Base-by-base conservation (phyloP, 208 protist species). In the Naegleria gruberi region DNA sequence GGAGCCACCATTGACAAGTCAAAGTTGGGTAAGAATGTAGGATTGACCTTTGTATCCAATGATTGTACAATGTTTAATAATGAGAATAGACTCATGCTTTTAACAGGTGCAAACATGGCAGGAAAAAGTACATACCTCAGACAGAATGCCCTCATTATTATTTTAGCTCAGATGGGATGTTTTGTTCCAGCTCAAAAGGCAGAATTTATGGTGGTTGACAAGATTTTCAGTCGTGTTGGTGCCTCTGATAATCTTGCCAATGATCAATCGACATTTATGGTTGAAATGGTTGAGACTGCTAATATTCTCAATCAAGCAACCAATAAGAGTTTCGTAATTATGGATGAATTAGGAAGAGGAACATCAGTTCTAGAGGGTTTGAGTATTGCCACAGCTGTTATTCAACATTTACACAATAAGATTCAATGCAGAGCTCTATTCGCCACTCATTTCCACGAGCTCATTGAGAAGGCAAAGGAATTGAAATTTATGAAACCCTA, bases 291-390 rank as follows among this genome's bases (percentile, higher is more conserved):
- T 10, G 98, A 99, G 92, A 99, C 98, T 4, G 94, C 96, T 44
- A 93, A 93, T 10, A 99, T 99, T 90, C 87, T 99, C 19, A 92
- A 91, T 43, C 83, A 96, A 7, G 90, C 91, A 2, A 97, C 98
- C 0, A 34, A 90, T 6, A 89, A 87, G 26, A 96, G 97, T 2
- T 93, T 99, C 10, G 97, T 99, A 17, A 92, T 99, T 84, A 95
- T 99, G 91, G 98, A 99, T 92, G 98, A 99, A 90, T 90, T 99
- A 0, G 98, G 98, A 17, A 91, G 97, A 41, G 98, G 98, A 40
- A 99, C 98, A 43, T 95, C 94, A 77, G 98, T 96, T 65, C 95
- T 95, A 46, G 98, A 99, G 90, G 98, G 98, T 7, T 91, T 97
- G 6, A 94, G 96, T 5, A 96, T 99, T 73, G 97, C 98, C 0